Evolutionary conservation across 805 yeast species (phyloP).

Genomic region (Hanseniaspora taiwanica): DNA sequence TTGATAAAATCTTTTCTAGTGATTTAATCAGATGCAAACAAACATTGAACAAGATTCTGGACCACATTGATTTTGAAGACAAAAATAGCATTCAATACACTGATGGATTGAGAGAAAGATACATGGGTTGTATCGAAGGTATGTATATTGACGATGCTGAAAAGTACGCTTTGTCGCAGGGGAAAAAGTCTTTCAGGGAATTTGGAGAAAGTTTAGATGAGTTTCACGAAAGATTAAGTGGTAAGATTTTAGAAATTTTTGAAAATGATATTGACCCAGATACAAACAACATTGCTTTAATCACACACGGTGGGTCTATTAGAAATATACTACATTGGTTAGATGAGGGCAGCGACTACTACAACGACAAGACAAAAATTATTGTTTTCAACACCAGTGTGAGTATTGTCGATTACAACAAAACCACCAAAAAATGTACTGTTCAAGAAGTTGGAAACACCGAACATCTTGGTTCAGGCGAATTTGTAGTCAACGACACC

Average conservation of each 20-base stretch:
- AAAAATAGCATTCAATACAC: conserved; percentile 22
- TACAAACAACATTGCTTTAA: conserved; percentile 38
- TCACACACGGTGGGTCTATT: conserved; percentile 77
- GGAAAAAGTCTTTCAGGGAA: conserved; percentile 40
- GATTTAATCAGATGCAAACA: conserved; percentile 43
- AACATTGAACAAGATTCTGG: conserved; percentile 36
- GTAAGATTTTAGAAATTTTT: conserved; percentile 32
- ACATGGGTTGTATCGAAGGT: conserved; percentile 73
- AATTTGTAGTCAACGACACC: conserved; percentile 37
- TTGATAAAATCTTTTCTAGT: conserved; percentile 27
- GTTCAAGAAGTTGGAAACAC: conserved; percentile 54
- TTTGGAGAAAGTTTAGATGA: conserved; percentile 47
- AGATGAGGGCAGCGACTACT: conserved; percentile 19
- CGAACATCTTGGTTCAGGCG: conserved; percentile 46
- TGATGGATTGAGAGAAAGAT: conserved; percentile 50
- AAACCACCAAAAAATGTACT: conserved; percentile 26
- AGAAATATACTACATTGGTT: conserved; percentile 44
- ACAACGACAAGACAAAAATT: conserved; percentile 27
- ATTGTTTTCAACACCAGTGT: conserved; percentile 71
- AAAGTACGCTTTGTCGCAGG: conserved; percentile 36
- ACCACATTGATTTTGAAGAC: conserved; percentile 10
- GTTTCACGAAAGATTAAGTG: conserved; percentile 35
- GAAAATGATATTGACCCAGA: conserved; percentile 24
- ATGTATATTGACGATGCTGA: conserved; percentile 56
- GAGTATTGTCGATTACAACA: conserved; percentile 47